Evolutionary conservation across 306 rosid species (phyloP), one percentile per base, ranked within the genome.

Genomic region (Mimosa pudica): DNA sequence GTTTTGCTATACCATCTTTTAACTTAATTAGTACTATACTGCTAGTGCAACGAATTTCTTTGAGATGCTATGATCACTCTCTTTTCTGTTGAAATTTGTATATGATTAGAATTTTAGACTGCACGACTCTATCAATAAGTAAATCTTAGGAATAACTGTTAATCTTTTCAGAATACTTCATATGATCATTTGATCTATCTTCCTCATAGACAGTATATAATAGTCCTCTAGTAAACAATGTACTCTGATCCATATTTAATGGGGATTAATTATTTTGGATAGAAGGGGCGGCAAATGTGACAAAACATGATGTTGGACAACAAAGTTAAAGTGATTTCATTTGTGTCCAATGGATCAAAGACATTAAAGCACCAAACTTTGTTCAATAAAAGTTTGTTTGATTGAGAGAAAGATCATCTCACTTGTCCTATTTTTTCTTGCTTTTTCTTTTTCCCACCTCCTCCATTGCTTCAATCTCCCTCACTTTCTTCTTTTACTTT

Each of bases 361-460:
- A 90, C 87, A 90, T 80, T 77, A 75, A 76, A 74, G 80, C 70
- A 84, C 82, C 84, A 80, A 82, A 71, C 77, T 81, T 82, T 74
- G 87, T 32, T 62, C 44, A 32, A 4, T 11, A 62, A 62, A 62
- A 62, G 68, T 32, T 12, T 9, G 83, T 54, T 77, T 82, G 81
- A 66, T 76, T 71, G 84, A 85, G 91, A 92, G 88, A 57, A 57
- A 57, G 32, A 89, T 85, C 96, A 38, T n/a, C 42, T 60, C 65
- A 17, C 9, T 60, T 83, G 92, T 88, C 90, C 89, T 85, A 78
- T 24, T 24, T 76, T 79, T 70, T 81, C 52, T 63, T 54, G 33
- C 84, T 81, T 87, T 79, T 85, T 48, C 83, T 77, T 84, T 80
- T 82, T 44, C 30, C 9, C 14, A 74, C 57, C 9, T 16, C 36